Conservation (phyloP, 225 moss, liverwort and hornwort species). For the Antitrichia curtipendula region DNA sequence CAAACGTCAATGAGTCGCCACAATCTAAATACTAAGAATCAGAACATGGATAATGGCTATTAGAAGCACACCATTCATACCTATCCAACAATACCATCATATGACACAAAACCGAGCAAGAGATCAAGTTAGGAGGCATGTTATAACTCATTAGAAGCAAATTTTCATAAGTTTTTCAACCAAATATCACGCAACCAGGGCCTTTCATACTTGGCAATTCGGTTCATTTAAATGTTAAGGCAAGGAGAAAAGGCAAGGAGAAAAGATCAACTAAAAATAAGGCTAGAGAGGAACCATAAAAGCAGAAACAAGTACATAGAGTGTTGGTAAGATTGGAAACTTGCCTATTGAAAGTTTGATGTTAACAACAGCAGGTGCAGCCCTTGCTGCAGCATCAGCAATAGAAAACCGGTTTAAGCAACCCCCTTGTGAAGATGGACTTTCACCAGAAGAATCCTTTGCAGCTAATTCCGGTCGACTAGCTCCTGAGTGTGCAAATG, state of each 20-base stretch:
- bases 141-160: background rate
- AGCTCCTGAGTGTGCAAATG: slow-evolving; percentile 1
- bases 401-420: slow-evolving; percentile 65
- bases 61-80: background rate
- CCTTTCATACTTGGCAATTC: background rate
- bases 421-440: slow-evolving; percentile 15
- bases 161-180: background rate
- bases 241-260: background rate
- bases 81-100: background rate
- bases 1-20: background rate
- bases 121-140: background rate
- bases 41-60: background rate
- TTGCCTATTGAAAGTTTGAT: slow-evolving; percentile 65
- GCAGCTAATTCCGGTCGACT: background rate
- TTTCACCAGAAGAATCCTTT: slow-evolving; percentile 9
- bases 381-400: slow-evolving; percentile 87
- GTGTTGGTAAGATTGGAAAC: background rate
- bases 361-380: slow-evolving; percentile 92
- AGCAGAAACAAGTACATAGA: background rate
- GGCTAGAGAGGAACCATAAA: background rate
- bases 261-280: background rate
- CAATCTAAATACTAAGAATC: background rate
- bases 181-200: background rate
- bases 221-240: background rate
- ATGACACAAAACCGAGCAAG: background rate